Percentiles rank a stretch among this genome's conserved stretches.
Conservation (phyloP, 345 rosid species). For the Hibiscus syriacus region DNA sequence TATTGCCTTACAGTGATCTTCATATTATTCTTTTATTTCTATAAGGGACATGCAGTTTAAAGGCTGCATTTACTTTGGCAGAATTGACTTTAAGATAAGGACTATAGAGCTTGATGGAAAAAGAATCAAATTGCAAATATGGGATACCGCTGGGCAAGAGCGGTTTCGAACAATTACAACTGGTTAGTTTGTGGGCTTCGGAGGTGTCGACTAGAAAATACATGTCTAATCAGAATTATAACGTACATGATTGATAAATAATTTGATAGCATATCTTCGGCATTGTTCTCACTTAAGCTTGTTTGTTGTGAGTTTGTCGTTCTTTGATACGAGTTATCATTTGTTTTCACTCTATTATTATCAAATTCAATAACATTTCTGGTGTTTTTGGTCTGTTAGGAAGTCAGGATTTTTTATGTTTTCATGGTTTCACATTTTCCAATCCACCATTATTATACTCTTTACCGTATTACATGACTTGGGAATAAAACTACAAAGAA, state of each 20-base stretch:
- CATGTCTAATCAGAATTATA: neutral
- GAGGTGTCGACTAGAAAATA: neutral
- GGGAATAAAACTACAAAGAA: neutral
- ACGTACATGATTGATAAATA: neutral
- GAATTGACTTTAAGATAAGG: conserved; percentile 95
- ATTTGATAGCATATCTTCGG: neutral
- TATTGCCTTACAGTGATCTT: neutral
- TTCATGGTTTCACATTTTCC: neutral
- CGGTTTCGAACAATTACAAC: conserved; percentile 87
- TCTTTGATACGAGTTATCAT: neutral
- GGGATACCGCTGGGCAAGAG: conserved; percentile 94
- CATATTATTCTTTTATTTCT: conserved; percentile 1
- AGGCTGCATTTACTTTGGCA: conserved; percentile 22
- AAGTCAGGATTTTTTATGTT: neutral
- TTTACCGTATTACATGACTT: neutral
- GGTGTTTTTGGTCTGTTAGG: neutral
- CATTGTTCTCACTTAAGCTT: neutral
- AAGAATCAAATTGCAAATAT: conserved; percentile 87
- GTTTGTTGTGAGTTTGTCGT: neutral
- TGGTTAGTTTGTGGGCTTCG: conserved; percentile 37
- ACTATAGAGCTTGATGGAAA: conserved; percentile 95
- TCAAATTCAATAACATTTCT: neutral
- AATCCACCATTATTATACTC: neutral
- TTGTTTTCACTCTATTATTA: neutral
- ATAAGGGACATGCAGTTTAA: neutral